These are phyloP conservation scores for Mortierella alpina DNA, from an alignment of 192 early-diverging fungal genomes.

Conservation along the genomic window DNA sequence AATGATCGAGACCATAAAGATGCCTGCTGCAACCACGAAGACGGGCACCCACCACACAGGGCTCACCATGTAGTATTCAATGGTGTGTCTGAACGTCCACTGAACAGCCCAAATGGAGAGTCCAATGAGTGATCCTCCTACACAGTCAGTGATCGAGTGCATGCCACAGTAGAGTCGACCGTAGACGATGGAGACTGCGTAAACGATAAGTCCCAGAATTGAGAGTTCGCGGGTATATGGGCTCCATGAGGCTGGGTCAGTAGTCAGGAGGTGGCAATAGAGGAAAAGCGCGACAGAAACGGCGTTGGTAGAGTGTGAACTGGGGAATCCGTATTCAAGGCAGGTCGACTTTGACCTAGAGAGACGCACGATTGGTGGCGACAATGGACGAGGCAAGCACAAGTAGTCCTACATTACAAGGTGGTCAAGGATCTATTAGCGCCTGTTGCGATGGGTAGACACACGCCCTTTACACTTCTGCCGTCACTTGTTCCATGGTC, in stretches of 20 bases:
- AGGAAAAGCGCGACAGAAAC: constrained; percentile 76
- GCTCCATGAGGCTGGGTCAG: constrained; percentile 54
- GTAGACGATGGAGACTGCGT: constrained; percentile 71
- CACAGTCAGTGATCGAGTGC: constrained; percentile 76
- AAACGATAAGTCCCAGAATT: constrained; percentile 56
- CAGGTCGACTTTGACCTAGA: constrained; percentile 74
- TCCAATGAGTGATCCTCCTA: constrained; percentile 78
- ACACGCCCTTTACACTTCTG: too few species aligned
- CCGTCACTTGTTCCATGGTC: too few species aligned
- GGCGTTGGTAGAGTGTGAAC: constrained; percentile 88
- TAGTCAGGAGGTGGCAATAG: constrained; percentile 57
- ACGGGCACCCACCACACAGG: constrained; percentile 49
- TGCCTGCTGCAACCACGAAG: constrained; percentile 17
- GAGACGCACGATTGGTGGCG: constrained; percentile 80
- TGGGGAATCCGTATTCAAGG: constrained; percentile 93
- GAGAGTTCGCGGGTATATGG: constrained; percentile 54
- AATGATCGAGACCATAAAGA: constrained; percentile 53
- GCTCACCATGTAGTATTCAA: constrained; percentile 46
- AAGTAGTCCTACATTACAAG: constrained; percentile 75
- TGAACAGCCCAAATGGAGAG: constrained; percentile 65
- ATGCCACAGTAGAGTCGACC: constrained; percentile 90
- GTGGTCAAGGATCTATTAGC: neutral
- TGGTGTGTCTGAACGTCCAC: constrained; percentile 58
- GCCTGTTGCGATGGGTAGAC: too few species aligned
- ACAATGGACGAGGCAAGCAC: constrained; percentile 85